phyloP scores from a whole-genome alignment of 73 alveolate genomes.

The Halteria grandinella region DNA sequence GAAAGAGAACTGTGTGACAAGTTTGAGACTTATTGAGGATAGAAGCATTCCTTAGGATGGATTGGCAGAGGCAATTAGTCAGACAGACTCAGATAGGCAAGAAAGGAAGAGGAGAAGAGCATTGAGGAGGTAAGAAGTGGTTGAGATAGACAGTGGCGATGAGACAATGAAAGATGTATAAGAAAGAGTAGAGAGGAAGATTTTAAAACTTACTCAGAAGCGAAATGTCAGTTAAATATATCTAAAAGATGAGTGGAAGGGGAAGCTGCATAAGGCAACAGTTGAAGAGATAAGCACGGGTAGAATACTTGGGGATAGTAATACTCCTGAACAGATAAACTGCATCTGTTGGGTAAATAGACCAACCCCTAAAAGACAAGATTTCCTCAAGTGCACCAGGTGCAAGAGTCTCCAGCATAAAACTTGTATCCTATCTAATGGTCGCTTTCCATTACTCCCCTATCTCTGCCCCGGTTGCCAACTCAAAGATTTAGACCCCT shows the following conservation, averaged over 20 bases:
- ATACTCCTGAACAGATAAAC: background rate
- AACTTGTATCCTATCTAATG: background rate
- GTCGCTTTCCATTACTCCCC: background rate
- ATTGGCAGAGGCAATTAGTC: too few relatives aligned
- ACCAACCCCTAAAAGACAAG: background rate
- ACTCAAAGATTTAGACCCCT: conserved; percentile 1
- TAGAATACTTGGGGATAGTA: conserved; percentile 16
- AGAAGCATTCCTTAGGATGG: too few relatives aligned
- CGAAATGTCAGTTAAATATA: background rate
- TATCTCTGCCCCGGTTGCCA: conserved; percentile 39
- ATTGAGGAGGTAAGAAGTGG: too few relatives aligned
- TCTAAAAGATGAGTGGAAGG: background rate
- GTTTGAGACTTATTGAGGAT: too few relatives aligned
- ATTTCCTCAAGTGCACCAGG: conserved; percentile 4
- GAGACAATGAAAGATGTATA: too few relatives aligned
- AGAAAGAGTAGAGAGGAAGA: too few relatives aligned
- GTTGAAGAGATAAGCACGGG: background rate
- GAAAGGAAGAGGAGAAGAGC: too few relatives aligned
- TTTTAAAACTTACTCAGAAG: too few relatives aligned
- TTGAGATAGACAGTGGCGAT: too few relatives aligned
- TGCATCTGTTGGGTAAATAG: conserved; percentile 39
- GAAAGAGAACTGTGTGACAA: too few relatives aligned
- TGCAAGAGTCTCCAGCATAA: conserved; percentile 13
- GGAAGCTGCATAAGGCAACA: conserved; percentile 5
- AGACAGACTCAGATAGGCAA: too few relatives aligned